Evolutionary conservation across 2,329 filamentous ascomycete genomes (phyloP).

Genomic region (Scorias spongiosa): DNA sequence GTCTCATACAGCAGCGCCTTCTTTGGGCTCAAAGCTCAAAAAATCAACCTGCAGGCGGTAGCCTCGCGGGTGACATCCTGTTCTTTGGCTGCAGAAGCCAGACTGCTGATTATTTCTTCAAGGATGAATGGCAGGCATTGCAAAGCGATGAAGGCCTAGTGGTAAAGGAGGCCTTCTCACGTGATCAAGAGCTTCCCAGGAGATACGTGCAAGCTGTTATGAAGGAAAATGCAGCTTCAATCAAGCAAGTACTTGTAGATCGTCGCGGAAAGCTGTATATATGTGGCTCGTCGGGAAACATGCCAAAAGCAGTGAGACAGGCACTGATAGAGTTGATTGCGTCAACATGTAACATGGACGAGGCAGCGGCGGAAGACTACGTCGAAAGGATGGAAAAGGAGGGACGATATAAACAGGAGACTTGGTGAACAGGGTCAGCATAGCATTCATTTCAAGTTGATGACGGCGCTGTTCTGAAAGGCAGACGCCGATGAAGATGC

Average conservation of each 20-base stretch:
- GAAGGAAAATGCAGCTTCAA: constrained; percentile 31
- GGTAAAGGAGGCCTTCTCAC: constrained; percentile 52
- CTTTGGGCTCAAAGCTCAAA: constrained; percentile 19
- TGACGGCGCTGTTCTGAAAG: constrained; percentile 35
- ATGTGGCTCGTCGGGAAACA: constrained; percentile 49
- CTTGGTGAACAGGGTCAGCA: constrained; percentile 36
- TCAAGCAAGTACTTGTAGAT: constrained; percentile 38
- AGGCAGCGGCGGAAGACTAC: constrained; percentile 40
- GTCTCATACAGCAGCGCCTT: constrained; percentile 59
- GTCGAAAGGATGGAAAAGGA: constrained; percentile 44
- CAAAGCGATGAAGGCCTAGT: constrained; percentile 29
- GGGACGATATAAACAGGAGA: constrained; percentile 53
- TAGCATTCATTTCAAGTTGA: background rate
- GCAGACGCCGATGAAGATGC: constrained; percentile 60
- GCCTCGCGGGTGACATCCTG: constrained; percentile 34
- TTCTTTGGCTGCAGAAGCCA: constrained; percentile 76
- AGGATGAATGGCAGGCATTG: constrained; percentile 52
- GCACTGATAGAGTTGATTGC: constrained; percentile 47
- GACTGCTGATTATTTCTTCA: constrained; percentile 66
- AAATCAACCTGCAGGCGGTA: constrained; percentile 1
- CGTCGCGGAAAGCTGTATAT: constrained; percentile 40
- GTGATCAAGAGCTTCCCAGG: constrained; percentile 48
- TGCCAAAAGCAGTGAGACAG: constrained; percentile 55
- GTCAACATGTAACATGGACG: constrained; percentile 20
- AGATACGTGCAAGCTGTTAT: constrained; percentile 54